Evolutionary conservation across 2,329 filamentous ascomycete genomes (phyloP).

Genomic region (Colletotrichum simmondsii): DNA sequence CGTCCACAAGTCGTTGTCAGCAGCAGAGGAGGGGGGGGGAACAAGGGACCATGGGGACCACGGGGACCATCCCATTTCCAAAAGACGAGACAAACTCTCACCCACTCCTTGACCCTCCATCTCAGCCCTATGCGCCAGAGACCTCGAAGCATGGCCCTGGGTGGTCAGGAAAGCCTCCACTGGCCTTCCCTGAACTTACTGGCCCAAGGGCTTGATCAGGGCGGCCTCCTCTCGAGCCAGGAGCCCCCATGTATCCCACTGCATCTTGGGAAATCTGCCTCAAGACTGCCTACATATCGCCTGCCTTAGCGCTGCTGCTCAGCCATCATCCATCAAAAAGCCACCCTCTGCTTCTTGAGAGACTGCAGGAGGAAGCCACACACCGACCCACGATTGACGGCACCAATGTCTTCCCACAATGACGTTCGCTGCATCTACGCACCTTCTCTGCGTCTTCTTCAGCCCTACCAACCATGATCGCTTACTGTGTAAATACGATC

Average conservation of each 20-base stretch:
- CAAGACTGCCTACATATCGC: slow-evolving; percentile 18
- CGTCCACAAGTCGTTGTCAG: not conserved
- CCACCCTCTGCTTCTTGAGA: not conserved
- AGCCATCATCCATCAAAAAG: slow-evolving; percentile 15
- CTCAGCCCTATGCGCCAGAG: slow-evolving; percentile 29
- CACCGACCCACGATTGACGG: slow-evolving; percentile 3
- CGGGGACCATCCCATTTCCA: not conserved
- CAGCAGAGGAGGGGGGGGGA: not conserved
- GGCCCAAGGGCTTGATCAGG: not conserved
- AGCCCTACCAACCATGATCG: slow-evolving; percentile 21
- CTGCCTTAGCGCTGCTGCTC: slow-evolving; percentile 28
- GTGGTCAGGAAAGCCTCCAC: not conserved
- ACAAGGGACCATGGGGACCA: not conserved
- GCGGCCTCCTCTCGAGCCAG: slow-evolving; percentile 15
- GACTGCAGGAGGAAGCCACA: slow-evolving; percentile 8
- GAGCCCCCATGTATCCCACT: slow-evolving; percentile 8
- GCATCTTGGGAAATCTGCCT: not conserved
- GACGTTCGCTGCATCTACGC: not conserved
- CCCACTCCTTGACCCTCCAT: slow-evolving; percentile 12
- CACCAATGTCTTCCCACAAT: not conserved
- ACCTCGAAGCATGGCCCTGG: not conserved
- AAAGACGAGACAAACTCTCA: not conserved
- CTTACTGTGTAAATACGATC: not conserved
- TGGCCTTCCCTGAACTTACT: not conserved
- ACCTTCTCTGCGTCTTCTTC: slow-evolving; percentile 24